Evolutionary conservation across 768 basidiomycete species (phyloP).

Genomic region (Termitomyces bulborhizus): DNA sequence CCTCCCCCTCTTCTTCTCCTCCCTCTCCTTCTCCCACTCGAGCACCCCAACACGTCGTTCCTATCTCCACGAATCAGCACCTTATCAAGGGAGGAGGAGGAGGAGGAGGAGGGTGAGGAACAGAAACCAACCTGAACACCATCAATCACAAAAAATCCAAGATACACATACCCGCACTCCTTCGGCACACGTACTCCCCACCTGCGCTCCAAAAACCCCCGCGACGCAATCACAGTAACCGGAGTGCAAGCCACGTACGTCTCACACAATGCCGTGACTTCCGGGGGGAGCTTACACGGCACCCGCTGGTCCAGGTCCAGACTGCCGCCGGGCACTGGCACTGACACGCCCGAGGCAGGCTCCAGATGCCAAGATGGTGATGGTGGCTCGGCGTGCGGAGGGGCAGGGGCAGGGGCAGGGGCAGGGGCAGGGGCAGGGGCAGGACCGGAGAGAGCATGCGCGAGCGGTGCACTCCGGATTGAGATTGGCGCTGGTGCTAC

Average conservation of each 20-base stretch:
- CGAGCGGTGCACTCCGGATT: background rate
- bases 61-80: background rate
- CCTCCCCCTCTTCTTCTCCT: background rate
- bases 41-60: background rate
- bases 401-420: no score
- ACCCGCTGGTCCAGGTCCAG: slow-evolving; percentile 2
- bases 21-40: background rate
- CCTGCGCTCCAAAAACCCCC: slow-evolving; percentile 15
- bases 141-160: slow-evolving; percentile 43
- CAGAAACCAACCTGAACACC: slow-evolving; percentile 27
- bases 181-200: slow-evolving; percentile 27
- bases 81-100: background rate
- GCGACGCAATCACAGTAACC: slow-evolving; percentile 33
- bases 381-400: no score
- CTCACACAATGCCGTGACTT: slow-evolving; percentile 35
- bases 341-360: background rate
- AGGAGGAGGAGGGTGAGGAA: no score
- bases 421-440: no score
- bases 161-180: slow-evolving; percentile 34
- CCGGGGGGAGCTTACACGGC: slow-evolving; percentile 31
- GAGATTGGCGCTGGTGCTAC: background rate
- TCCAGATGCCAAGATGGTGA: background rate
- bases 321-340: background rate
- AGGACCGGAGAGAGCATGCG: no score
- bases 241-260: slow-evolving; percentile 32